Base-by-base conservation (phyloP, 257 asterid genomes). In the Henckelia pumila region DNA sequence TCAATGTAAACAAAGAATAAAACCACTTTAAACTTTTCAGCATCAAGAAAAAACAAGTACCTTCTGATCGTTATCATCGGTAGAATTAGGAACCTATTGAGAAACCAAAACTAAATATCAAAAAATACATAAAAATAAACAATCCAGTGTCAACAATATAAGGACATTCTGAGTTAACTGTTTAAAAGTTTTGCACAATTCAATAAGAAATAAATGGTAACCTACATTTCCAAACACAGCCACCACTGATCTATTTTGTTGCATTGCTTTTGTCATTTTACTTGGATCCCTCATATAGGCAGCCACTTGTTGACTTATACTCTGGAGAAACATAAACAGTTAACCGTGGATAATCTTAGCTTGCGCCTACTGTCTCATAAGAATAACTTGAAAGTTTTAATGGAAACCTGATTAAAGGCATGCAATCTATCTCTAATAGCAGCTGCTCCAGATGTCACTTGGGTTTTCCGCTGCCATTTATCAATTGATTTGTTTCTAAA, bases 391-490 rank as follows among this genome's bases (percentile, higher is more conserved):
- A 67, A 60, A 60, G 75, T 64, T 63, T 56, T 52, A 26, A 26
- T 26, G 29, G 29, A 26, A 26, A 90, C 99, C 97, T 93, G 97
- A 82, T 94, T 94, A 66, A 94, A 94, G 73, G 99, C 99, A 56
- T 91, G 95, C 74, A 94, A 71, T 81, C 87, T 91, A 78, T 89
- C 92, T 79, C 84, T 94, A 67, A 94, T 78, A 52, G 95, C 97
- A 62, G 99, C 97, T 67, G 92, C 96, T 71, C 97, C 99, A 63
- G 95, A 86, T 30, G 96, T 86, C 76, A 94, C 92, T 72, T 90
- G 95, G 73, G 96, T 80, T 85, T 91, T 94, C 69, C 96, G 80
- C 66, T 94, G 99, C 99, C 99, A 94, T 83, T 87, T 91, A 83
- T 94, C 97, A 69, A 91, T 83, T 14, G 97, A 84, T 72, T 86